Evolutionary conservation across 495 filamentous ascomycete species (phyloP), one percentile per base, ranked within the genome.

Genomic region (Jackrogersella minutella): DNA sequence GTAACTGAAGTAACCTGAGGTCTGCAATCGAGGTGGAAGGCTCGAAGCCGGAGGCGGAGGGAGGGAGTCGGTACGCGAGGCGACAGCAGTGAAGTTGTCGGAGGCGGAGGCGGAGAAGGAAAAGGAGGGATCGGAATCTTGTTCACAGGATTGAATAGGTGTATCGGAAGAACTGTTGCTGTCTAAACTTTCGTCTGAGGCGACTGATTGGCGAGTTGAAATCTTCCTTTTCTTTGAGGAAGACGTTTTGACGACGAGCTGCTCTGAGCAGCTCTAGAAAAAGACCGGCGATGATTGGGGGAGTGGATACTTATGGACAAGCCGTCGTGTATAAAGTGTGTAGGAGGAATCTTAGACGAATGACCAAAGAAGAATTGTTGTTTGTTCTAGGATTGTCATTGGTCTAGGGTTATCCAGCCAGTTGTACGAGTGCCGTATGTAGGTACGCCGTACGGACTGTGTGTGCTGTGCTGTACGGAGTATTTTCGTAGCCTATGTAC

Each of bases 161-260:
- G 77, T 77, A 58, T 85, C 82, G 44, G 74, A 65, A 44, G 74
- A 66, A 68, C 60, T 69, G 55, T 60, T 60, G 62, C 71, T 62
- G 40, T 74, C 64, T 57, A 71, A 66, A 66, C 54, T 58, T 24
- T 76, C 73, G 63, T 77, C 67, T 75, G 70, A 73, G 69, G 69
- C 2, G 39, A 71, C 69, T 50, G 75, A 68, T 71, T 82, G 82
- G 81, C 84, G 85, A 71, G 84, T 11, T 44, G 66, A 87, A 78
- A 93, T 85, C 85, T 90, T 93, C 77, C 92, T 86, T 87, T 92
- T 93, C 89, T 96, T 96, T 84, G 84, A 84, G 80, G 90, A 91
- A 87, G 91, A 91, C 91, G 90, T 93, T 76, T 85, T 93, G 90
- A 86, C 85, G 79, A 84, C 80, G 89, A 91, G 89, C 89, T 90